phyloP scores from a whole-genome alignment of 78 protist genomes.

The Speleostelium caveatum region DNA sequence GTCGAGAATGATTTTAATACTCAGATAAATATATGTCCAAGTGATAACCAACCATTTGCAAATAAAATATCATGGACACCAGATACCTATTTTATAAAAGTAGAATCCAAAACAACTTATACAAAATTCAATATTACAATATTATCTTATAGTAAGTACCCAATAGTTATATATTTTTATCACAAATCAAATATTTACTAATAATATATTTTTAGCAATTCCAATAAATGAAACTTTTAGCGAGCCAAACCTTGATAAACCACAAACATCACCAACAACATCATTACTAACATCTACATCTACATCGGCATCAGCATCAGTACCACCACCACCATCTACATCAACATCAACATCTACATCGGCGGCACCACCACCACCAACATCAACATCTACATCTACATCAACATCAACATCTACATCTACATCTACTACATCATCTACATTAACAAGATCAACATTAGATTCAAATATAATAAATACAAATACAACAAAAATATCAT shows the following conservation, averaged over 20 bases:
- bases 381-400: too few species aligned
- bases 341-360: too few species aligned
- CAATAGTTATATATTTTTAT: background rate
- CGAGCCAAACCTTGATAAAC: too few species aligned
- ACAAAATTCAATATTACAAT: slow-evolving; percentile 5
- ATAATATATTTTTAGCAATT: too few species aligned
- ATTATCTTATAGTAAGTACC: background rate
- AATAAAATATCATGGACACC: background rate
- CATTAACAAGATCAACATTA: too few species aligned
- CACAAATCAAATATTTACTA: background rate
- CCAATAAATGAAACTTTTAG: background rate
- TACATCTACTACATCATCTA: background rate
- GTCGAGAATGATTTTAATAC: background rate
- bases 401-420: too few species aligned
- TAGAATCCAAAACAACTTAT: background rate
- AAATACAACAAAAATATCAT: background rate
- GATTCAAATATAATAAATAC: background rate
- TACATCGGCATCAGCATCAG: too few species aligned
- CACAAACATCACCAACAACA: too few species aligned
- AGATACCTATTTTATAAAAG: slow-evolving; percentile 34
- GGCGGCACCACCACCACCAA: too few species aligned
- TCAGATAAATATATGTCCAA: slow-evolving; percentile 43
- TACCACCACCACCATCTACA: too few species aligned
- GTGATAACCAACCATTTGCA: slow-evolving; percentile 28
- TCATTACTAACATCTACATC: too few species aligned